A percentile compares a stretch with the other conserved stretches of the same genome.
phyloP scores from a whole-genome alignment of 352 stramenopile species.

The Globisporangium nagaii region DNA sequence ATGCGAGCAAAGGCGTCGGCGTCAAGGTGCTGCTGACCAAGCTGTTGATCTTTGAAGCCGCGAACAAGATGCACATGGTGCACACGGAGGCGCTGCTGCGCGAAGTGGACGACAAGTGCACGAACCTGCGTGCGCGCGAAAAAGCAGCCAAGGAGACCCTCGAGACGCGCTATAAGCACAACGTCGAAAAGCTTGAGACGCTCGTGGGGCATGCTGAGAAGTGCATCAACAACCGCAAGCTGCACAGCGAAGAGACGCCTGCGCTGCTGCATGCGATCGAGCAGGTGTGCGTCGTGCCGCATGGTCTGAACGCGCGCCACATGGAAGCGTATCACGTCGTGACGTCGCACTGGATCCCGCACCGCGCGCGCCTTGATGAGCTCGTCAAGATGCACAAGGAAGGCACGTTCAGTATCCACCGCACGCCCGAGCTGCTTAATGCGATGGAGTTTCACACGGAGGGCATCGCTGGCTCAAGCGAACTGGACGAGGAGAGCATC shows the following conservation, averaged over 20 bases:
- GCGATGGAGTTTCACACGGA: constrained; percentile 70
- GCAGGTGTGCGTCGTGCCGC: constrained; percentile 52
- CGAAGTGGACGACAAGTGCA: constrained; percentile 62
- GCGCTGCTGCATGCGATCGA: constrained; percentile 57
- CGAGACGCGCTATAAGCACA: constrained; percentile 30
- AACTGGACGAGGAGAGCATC: constrained; percentile 34
- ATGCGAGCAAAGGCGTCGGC: constrained; percentile 43
- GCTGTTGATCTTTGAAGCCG: constrained; percentile 51
- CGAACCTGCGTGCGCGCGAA: constrained; percentile 40
- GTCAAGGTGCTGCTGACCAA: constrained; percentile 54
- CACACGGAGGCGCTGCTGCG: constrained; percentile 48
- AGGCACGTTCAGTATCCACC: constrained; percentile 69
- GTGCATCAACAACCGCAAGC: constrained; percentile 70
- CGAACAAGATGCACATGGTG: constrained; percentile 79
- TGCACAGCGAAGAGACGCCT: constrained; percentile 64
- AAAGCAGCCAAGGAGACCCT: constrained; percentile 32
- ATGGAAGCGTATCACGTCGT: constrained; percentile 60
- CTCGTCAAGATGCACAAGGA: constrained; percentile 75
- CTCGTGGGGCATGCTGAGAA: constrained; percentile 49
- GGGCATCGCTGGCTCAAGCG: constrained; percentile 41
- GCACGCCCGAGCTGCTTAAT: constrained; percentile 57
- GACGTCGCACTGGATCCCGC: constrained; percentile 50
- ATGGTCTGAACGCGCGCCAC: constrained; percentile 36
- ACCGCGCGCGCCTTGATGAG: constrained; percentile 46
- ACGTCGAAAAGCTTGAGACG: constrained; percentile 39